These are phyloP conservation scores for Hymenoscyphus fraxineus DNA, from an alignment of 2,329 filamentous ascomycete genomes.

Conservation along the genomic window DNA sequence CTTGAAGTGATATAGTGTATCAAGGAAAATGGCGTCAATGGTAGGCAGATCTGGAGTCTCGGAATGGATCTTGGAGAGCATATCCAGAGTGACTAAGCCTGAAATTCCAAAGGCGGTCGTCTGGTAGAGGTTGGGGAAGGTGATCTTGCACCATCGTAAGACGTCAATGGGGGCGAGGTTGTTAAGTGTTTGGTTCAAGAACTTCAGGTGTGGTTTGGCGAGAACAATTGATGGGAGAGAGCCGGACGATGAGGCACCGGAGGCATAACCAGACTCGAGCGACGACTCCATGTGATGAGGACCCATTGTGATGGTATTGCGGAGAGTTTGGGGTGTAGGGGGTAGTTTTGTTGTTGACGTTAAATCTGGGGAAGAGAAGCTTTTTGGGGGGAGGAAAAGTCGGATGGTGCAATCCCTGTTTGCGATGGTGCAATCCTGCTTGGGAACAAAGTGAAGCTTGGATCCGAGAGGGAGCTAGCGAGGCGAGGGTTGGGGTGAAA, in stretches of 20 bases:
- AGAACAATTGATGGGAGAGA: conserved; percentile 75
- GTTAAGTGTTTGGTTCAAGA: conserved; percentile 86
- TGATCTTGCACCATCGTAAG: conserved; percentile 84
- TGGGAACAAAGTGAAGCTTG: not conserved
- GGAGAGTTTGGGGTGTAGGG: not conserved
- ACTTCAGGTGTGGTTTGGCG: conserved; percentile 81
- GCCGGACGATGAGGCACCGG: conserved; percentile 53
- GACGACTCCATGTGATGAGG: conserved; percentile 35
- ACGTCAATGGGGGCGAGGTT: conserved; percentile 86
- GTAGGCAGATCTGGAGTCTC: conserved; percentile 57
- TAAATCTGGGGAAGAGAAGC: not conserved
- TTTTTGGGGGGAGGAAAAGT: conserved; percentile 9
- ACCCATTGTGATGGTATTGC: not conserved
- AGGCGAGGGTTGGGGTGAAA: not conserved
- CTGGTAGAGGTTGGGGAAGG: conserved; percentile 85
- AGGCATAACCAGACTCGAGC: conserved; percentile 82
- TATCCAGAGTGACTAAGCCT: conserved; percentile 78
- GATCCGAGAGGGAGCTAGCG: not conserved
- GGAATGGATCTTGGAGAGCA: conserved; percentile 71
- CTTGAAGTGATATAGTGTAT: conserved; percentile 77
- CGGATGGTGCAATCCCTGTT: conserved; percentile 16
- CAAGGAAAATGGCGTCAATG: conserved; percentile 73
- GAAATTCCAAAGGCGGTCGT: conserved; percentile 80
- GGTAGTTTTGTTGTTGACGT: not conserved
- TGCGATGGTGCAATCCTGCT: conserved; percentile 2